Evolutionary conservation across 2,329 filamentous ascomycete genomes (phyloP), one percentile per base, ranked within the genome.

Genomic region (Herpotrichia juniperi): DNA sequence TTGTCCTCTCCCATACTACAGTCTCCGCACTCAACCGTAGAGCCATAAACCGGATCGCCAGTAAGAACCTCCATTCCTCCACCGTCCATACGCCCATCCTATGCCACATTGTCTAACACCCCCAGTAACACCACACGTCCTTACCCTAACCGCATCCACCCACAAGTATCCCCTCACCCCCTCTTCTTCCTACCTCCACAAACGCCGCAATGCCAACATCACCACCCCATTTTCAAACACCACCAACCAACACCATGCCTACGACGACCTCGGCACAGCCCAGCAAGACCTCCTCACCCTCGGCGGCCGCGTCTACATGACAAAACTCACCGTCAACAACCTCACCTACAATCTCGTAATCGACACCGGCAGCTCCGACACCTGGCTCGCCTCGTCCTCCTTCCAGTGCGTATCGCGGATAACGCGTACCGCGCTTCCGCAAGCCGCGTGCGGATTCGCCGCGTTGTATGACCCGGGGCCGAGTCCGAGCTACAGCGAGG

Each of bases 241-340:
- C 37, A 21, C 19, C 9, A 4, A 10, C 47, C 10, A 6, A 16
- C 25, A 51, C n/a, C 11, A 24, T 24, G 34, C 9, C 17, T 42
- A 7, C 21, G 17, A 37, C 42, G 8, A 28, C n/a, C n/a, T 32
- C 11, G 58, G 53, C 6, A n/a, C 46, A 16, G 37, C 60, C 26
- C 54, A 63, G 32, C 58, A 66, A 43, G 32, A 52, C 22, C 55
- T 70, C 22, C 43, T 58, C 39, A 67, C 64, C 16, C 44, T 69
- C 1, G 62, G 61, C 6, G 63, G 67, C 12, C 56, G 67, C 24
- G 61, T 71, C 11, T 70, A 70, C 50, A 64, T 69, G 56, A 61
- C 61, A n/a, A 61, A 59, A 24, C 47, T 68, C n/a, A 63, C 59
- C 2, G 39, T 69, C 17, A 58, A 50, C 14, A 43, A 16, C 8